Base-by-base conservation (phyloP, 805 yeast genomes). In the Monosporozyma unispora region DNA sequence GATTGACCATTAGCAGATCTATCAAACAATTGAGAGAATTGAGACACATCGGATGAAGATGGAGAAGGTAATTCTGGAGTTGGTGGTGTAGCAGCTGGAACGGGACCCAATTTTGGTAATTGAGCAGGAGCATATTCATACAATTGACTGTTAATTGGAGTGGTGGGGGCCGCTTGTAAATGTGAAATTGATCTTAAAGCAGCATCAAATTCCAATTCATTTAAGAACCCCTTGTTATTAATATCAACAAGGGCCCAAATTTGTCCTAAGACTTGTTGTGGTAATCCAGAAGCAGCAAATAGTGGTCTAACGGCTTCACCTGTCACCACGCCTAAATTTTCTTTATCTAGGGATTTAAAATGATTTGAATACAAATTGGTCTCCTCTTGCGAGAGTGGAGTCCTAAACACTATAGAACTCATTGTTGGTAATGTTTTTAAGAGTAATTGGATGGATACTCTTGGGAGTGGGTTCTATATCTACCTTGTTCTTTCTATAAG, bases 191-290 rank as follows among this genome's bases (percentile, higher is more conserved):
- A 72, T 64, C 99, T 79, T 80, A 93, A 76, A 19, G 97, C 96
- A 48, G 81, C 77, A 53, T 85, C 79, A 67, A 93, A 93, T 23
- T 90, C 91, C 50, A 77, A 74, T 61, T 82, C 87, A 57, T 83
- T 84, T 54, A 93, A 73, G 60, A 82, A 85, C 0, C 99, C 99
- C 54, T 81, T 75, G 69, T 88, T 88, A 51, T 80, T 82, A n/a
- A 79, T 77, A 68, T 93, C 99, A n/a, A 96, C 89, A 33, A 85
- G 64, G 65, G 86, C 90, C 99, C 99, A 93, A 54, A 93, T 82
- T 67, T 89, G 93, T 9, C 96, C 96, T 33, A 93, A 73, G 28
- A 78, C 70, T 16, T 81, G 73, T 3, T 95, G 83, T 5, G 93
- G 81, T 45, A 93, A 74, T 1, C 95, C 95, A 3, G 95, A 82